phyloP scores from a whole-genome alignment of 2,329 filamentous ascomycete species.

The Calonectria fujianensis region DNA sequence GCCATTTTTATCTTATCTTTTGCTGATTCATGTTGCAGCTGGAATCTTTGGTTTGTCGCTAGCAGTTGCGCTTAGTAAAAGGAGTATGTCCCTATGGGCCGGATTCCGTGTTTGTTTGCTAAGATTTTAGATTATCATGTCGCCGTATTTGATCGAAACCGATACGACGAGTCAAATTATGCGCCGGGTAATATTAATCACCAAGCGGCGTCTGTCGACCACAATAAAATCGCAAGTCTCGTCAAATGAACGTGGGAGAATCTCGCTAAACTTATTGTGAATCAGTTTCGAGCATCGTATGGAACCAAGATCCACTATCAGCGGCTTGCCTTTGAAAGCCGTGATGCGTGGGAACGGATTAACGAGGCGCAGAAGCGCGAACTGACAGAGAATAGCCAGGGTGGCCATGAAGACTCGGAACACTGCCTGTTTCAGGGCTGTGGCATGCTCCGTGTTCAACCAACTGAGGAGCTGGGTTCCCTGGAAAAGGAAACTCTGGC shows the following conservation, averaged over 20 bases:
- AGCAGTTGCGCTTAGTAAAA: not conserved
- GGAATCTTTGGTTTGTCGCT: not conserved
- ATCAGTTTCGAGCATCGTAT: conserved; percentile 3
- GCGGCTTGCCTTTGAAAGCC: conserved; percentile 6
- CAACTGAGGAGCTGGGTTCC: not conserved
- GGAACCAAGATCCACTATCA: conserved; percentile 10
- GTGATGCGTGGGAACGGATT: not conserved
- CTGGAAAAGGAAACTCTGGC: conserved; percentile 8
- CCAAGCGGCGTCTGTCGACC: conserved; percentile 7
- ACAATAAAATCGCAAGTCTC: conserved; percentile 13
- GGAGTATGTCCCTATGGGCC: not conserved
- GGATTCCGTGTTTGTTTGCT: not conserved
- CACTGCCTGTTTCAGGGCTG: conserved; percentile 2
- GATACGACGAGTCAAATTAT: conserved; percentile 3
- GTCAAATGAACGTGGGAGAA: too few species aligned
- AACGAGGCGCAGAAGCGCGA: not conserved
- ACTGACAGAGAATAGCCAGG: not conserved
- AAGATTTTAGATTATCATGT: not conserved
- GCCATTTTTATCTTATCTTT: not conserved
- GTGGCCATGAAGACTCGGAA: not conserved
- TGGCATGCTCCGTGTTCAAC: conserved; percentile 11
- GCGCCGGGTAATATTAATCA: not conserved
- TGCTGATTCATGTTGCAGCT: not conserved
- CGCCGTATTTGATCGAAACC: conserved; percentile 1
- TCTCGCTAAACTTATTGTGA: not conserved